Percentiles rank a stretch among this genome's conserved stretches.
Conservation (phyloP, 2,329 filamentous ascomycete species). For the Fusarium coicis region DNA sequence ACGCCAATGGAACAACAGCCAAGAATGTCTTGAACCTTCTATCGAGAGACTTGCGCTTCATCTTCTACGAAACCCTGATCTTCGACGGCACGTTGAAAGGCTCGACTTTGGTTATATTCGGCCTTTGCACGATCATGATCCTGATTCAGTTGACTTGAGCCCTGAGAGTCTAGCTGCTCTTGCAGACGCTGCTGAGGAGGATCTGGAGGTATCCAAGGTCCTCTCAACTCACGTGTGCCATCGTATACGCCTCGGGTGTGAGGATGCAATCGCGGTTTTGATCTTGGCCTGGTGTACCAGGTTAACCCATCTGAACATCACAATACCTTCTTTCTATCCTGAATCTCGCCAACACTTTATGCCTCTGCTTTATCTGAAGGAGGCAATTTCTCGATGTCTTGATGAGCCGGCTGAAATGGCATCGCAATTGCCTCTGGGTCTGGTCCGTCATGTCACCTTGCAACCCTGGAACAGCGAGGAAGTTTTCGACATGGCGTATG, state of each 20-base stretch:
- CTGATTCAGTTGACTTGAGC: neutral
- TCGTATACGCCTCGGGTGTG: neutral
- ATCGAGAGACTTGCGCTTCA: neutral
- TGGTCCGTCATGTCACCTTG: neutral
- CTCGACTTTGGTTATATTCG: neutral
- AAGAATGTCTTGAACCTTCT: neutral
- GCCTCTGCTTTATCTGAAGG: neutral
- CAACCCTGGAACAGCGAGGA: neutral
- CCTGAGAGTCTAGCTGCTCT: neutral
- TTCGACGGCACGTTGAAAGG: neutral
- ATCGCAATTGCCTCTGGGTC: rapidly evolving
- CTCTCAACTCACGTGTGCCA: neutral
- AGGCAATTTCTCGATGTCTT: neutral
- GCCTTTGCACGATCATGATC: neutral
- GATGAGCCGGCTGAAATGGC: too few relatives aligned
- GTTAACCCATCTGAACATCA: neutral
- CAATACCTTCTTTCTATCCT: rapidly evolving
- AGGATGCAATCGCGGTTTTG: neutral
- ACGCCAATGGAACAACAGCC: neutral
- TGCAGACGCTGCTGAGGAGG: neutral
- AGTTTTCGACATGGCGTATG: neutral
- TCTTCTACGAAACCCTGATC: neutral
- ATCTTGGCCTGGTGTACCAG: neutral
- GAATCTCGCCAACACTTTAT: neutral
- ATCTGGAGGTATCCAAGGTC: rapidly evolving